Evolutionary conservation across 2,329 filamentous ascomycete species (phyloP), one percentile per base, ranked within the genome.

Genomic region (Cladosporium sp.): DNA sequence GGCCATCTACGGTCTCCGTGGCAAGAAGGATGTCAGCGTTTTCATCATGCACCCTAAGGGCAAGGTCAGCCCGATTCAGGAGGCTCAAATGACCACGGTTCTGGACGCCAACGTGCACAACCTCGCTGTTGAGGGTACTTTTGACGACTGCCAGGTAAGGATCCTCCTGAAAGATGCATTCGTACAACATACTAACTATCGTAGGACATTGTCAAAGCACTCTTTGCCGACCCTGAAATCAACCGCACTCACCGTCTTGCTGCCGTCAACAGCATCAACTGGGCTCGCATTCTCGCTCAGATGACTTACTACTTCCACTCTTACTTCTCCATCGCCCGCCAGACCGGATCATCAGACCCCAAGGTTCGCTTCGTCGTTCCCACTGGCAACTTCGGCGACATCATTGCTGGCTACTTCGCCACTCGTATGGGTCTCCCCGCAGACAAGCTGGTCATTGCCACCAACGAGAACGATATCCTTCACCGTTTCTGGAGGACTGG

Each of bases 221-320:
- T 98, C 43, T 96, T 97, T 66, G 84, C 83, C 55, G 92, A 98
- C 62, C 76, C 85, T 2, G 83, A 90, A 49, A 86, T 88, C 67
- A 97, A 97, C 76, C 74, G 79, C 59, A 83, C 80, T 2, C 82
- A 92, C 64, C 89, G 88, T 59, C 84, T 97, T 38, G 92, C 87
- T 35, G 92, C 93, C 38, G 89, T 97, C 59, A 97, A 97, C 76
- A 93, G 87, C 39, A 97, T 97, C 73, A 97, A 97, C 74, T 96
- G 86, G 80, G 87, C 91, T 2, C 80, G 93, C 60, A 97, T 98
- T 59, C 79, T 98, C 32, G 92, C 93, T 11, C 93, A 98, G 73
- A 96, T 95, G 57, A 89, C 88, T 53, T 97, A 95, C 78, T 98
- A 95, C 77, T 95, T 96, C 76, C 78, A 93, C 70, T 84, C 93